Base-by-base conservation (phyloP, 176 grass and related monocot genomes). In the Aegilops longissima region DNA sequence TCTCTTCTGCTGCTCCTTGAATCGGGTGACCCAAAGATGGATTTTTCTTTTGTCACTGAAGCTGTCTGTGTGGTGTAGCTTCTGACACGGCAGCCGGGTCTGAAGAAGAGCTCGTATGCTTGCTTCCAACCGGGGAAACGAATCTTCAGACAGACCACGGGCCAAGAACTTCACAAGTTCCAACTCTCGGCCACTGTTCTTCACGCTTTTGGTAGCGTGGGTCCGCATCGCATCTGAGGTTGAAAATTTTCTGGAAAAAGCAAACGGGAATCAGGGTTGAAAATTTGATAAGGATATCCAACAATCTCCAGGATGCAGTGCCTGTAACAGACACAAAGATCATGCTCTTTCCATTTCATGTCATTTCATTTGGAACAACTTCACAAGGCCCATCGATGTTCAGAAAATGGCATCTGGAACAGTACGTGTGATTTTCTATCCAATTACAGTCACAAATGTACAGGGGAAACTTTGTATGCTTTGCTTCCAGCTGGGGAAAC, bases 401-500 rank as follows among this genome's bases (percentile, higher is more conserved):
- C 38, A 64, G 45, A 76, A 23, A 84, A 76, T 76, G 24, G 29
- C 23, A 64, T 7, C 36, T 11, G 24, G 27, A 62, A 3, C 39
- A 42, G 5, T 42, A 58, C 47, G 39, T 18, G 27, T 42, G 16
- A 74, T 62, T 63, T 63, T 62, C 34, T 25, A 76, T 75, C 4
- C 70, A 38, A 62, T 51, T 66, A 74, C 80, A 87, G 40, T 68
- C 74, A 75, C 80, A 84, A 80, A 76, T 87, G 33, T 66, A 87
- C 80, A 90, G 18, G 72, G 42, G 0, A 49, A 75, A 18, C 42
- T 75, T 51, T 51, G 13, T 5, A 83, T 70, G 38, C 75, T 72
- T 49, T 49, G 38, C 87, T 88, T 84, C 74, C 76, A 44, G 21
- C 56, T 65, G 25, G 73, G 42, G 40, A 49, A 61, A 89, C 20